These are phyloP conservation scores for Colletotrichum karsti DNA, from an alignment of 2,329 filamentous ascomycete species.

Conservation along the genomic window DNA sequence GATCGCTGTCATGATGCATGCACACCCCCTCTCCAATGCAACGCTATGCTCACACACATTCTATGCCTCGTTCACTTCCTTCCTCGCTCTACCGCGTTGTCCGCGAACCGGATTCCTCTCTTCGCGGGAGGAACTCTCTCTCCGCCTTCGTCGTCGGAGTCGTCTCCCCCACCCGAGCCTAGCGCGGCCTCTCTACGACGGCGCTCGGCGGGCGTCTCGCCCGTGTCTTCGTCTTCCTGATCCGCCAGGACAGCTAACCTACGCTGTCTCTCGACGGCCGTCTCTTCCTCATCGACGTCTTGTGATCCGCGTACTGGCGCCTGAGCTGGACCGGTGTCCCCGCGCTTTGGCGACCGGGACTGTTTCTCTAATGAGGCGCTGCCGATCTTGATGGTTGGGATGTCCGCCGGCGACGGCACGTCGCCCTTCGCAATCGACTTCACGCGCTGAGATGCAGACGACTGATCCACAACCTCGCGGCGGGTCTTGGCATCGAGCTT, in stretches of 20 bases:
- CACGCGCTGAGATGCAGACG: conserved; percentile 54
- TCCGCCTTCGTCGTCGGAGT: conserved; percentile 67
- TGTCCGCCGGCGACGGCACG: conserved; percentile 3
- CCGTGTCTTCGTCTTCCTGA: conserved; percentile 54
- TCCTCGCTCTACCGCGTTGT: conserved; percentile 41
- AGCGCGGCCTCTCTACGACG: conserved; percentile 78
- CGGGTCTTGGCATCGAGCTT: conserved; percentile 74
- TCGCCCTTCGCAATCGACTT: conserved; percentile 59
- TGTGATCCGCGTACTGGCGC: conserved; percentile 13
- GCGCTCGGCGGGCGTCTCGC: conserved; percentile 79
- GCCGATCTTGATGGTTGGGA: conserved; percentile 11
- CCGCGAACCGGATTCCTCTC: conserved; percentile 70
- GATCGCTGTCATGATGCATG: conserved; percentile 24
- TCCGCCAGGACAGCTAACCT: conserved; percentile 63
- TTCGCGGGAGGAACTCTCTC: conserved; percentile 59
- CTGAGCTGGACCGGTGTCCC: background rate
- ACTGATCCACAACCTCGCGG: conserved; percentile 61
- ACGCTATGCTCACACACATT: conserved; percentile 23
- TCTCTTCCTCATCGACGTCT: conserved; percentile 59
- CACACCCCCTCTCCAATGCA: conserved; percentile 12
- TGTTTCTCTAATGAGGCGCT: conserved; percentile 6
- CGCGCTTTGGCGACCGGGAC: conserved; percentile 10
- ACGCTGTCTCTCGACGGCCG: conserved; percentile 73
- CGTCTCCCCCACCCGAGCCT: conserved; percentile 63
- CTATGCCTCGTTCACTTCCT: conserved; percentile 25